Base-by-base conservation (phyloP, 768 basidiomycete species). In the Gelatoporia subvermispora region DNA sequence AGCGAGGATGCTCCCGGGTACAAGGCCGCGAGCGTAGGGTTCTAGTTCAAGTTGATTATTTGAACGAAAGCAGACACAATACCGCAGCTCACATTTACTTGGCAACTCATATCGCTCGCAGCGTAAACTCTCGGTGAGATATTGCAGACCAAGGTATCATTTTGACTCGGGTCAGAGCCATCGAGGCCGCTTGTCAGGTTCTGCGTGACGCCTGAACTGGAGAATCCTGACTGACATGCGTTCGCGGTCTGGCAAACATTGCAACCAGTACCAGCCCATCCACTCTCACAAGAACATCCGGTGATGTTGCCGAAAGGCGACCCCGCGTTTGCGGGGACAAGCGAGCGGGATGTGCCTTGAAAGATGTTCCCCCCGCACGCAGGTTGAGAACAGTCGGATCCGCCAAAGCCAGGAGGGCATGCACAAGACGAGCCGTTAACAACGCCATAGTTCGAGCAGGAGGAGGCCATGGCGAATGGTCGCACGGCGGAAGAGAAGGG, bases 331-430 rank as follows among this genome's bases (percentile, higher is more conserved):
- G 62, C 48, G 16, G 75, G 60, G 11, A 78, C 67, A 41, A 85
- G 63, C 35, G 81, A 65, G n/a, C 82, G 77, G 43, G 71, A 61
- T 2, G 78, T 64, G 47, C 84, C 86, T 58, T 91, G 81, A 61
- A 86, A 91, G 38, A 95, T 79, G 44, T 80, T 85, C 2, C 90
- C 90, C 10, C 88, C 88, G 52, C 93, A 96, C 1, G 75, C 80
- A 0, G 86, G 79, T 48, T 77, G 72, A 1, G 79, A 73, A 60
- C 91, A 93, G 18, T 75, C 77, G 22, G 77, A 46, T 7, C 86
- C 88, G 10, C 86, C 87, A 60, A 89, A 91, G 11, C 92, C 92
- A 20, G 79, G 76, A 4, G 91, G 92, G 64, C 93, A 96, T 20
- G 74, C 65, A 61, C 93, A 94, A 20, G 62, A 58, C 20, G 79